Percentiles rank a stretch among this genome's conserved stretches.
phyloP scores from a whole-genome alignment of 371 early-diverging fungal species.

The Blakeslea trispora region DNA sequence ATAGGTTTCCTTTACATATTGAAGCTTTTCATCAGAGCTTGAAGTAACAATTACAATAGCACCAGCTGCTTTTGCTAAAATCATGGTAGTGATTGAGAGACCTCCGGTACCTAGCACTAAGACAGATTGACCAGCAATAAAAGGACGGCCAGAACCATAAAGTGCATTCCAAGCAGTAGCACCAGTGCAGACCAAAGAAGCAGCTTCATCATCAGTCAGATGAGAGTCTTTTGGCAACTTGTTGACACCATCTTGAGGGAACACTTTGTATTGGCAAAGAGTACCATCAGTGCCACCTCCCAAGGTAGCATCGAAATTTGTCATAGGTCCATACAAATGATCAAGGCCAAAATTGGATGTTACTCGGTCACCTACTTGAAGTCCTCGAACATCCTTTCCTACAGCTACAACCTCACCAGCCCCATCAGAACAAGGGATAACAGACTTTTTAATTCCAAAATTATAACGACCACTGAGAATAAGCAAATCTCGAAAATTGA shows the following conservation, averaged over 20 bases:
- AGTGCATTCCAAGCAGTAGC: conserved; percentile 15
- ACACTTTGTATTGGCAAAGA: conserved; percentile 13
- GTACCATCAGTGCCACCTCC: conserved; percentile 13
- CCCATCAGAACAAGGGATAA: conserved; percentile 23
- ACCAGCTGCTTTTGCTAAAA: conserved; percentile 26
- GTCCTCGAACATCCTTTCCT: conserved; percentile 12
- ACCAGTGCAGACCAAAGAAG: conserved; percentile 26
- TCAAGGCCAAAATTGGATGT: conserved; percentile 15
- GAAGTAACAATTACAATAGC: conserved; percentile 26
- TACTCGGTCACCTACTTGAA: conserved; percentile 25
- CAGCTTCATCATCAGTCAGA: conserved; percentile 20
- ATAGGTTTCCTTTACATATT: conserved; percentile 19
- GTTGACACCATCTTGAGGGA: conserved; percentile 10
- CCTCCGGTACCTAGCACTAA: conserved; percentile 23
- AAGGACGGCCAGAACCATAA: conserved; percentile 7
- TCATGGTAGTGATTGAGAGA: conserved; percentile 16
- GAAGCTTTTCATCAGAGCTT: conserved; percentile 25
- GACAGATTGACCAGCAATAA: conserved; percentile 24
- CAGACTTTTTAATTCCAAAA: not conserved
- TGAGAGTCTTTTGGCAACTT: conserved; percentile 20
- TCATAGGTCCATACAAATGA: conserved; percentile 10
- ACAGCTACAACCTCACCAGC: conserved; percentile 20
- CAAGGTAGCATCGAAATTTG: not conserved
- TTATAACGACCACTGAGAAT: conserved; percentile 11
- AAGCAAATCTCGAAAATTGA: conserved; percentile 26